Conservation (phyloP, 2,329 filamentous ascomycete species). For the Hypoxylon sp. region DNA sequence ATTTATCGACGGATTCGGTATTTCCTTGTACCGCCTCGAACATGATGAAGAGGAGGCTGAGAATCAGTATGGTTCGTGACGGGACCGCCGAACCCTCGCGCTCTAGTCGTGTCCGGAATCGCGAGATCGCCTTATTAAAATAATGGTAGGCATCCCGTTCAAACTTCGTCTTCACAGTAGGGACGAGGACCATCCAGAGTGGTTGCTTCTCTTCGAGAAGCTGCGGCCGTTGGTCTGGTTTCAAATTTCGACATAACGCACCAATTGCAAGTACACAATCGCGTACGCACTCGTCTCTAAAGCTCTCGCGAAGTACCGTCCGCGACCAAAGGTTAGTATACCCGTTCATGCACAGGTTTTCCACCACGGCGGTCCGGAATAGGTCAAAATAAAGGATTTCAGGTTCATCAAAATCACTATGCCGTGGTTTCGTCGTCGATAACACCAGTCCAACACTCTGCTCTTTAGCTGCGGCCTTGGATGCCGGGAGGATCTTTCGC, state of each 20-base stretch:
- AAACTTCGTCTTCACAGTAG: slow-evolving; percentile 6
- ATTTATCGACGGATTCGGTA: slow-evolving; percentile 23
- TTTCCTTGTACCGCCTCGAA: slow-evolving; percentile 36
- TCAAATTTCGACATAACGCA: slow-evolving; percentile 29
- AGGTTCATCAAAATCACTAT: slow-evolving; percentile 11
- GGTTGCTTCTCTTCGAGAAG: too few species aligned
- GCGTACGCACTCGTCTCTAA: slow-evolving; percentile 33
- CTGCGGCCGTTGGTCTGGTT: too few species aligned
- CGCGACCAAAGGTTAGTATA: slow-evolving; percentile 32
- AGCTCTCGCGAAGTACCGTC: slow-evolving; percentile 31
- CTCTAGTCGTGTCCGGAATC: slow-evolving; percentile 18
- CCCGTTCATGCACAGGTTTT: slow-evolving; percentile 29
- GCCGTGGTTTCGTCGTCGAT: not conserved
- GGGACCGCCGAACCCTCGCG: slow-evolving; percentile 17
- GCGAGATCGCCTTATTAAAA: slow-evolving; percentile 28
- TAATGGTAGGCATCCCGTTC: slow-evolving; percentile 29
- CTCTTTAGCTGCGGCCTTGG: not conserved
- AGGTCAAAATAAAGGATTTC: slow-evolving; percentile 32
- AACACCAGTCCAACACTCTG: slow-evolving; percentile 1
- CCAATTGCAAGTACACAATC: slow-evolving; percentile 32
- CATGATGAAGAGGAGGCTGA: slow-evolving; percentile 32
- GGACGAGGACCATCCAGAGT: slow-evolving; percentile 20
- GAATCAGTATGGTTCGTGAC: slow-evolving; percentile 25
- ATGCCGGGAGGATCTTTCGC: slow-evolving; percentile 6
- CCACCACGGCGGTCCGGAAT: slow-evolving; percentile 27